These are phyloP conservation scores for Podospora appendiculata DNA, from an alignment of 495 filamentous ascomycete species.

Conservation along the genomic window DNA sequence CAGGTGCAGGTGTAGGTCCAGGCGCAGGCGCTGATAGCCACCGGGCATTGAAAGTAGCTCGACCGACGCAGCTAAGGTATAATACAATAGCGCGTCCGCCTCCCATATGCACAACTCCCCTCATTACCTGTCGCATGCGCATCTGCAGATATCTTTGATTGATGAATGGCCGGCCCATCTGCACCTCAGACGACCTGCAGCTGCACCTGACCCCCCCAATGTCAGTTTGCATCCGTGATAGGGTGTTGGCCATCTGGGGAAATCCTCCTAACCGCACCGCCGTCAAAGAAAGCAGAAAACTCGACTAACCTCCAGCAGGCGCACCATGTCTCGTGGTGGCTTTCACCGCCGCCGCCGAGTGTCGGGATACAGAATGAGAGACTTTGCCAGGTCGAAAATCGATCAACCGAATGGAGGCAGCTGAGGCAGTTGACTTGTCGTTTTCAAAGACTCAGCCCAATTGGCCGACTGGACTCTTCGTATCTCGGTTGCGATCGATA, in stretches of 20 bases:
- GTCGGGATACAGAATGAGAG: no score
- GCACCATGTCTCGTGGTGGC: neutral
- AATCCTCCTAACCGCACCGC: neutral
- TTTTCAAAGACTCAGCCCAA: slow-evolving; percentile 14
- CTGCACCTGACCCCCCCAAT: slow-evolving; percentile 27
- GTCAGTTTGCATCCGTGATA: slow-evolving; percentile 21
- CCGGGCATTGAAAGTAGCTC: no score
- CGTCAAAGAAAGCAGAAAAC: neutral
- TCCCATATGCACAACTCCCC: slow-evolving; percentile 14
- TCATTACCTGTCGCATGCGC: slow-evolving; percentile 17
- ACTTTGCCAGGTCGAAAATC: no score
- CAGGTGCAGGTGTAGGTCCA: no score
- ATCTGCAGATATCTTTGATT: slow-evolving; percentile 5
- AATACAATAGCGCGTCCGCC: no score
- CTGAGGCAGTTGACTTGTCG: neutral
- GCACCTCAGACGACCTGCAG: slow-evolving; percentile 25
- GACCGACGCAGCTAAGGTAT: no score
- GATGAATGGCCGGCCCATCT: slow-evolving; percentile 21
- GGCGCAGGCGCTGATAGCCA: no score
- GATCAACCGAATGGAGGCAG: no score
- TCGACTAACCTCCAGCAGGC: neutral
- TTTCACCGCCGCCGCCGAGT: no score
- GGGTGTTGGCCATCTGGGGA: slow-evolving; percentile 19
- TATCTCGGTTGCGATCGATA: neutral
- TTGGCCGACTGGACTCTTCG: slow-evolving; percentile 5